phyloP scores from a whole-genome alignment of 805 yeast species.

The Barnettozyma populi region DNA sequence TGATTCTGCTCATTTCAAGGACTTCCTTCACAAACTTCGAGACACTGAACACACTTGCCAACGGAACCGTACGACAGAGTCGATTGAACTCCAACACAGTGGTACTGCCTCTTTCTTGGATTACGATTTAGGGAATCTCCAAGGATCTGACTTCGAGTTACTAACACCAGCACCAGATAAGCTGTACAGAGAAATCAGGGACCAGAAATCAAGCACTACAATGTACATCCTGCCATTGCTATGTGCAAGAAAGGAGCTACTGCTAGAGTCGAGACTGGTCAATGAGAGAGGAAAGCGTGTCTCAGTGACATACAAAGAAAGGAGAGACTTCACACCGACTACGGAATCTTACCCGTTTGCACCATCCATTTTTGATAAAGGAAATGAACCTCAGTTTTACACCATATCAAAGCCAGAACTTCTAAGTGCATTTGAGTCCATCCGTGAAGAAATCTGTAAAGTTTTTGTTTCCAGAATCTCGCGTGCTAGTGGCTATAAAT shows the following conservation, averaged over 20 bases:
- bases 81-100: conserved; percentile 8
- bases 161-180: conserved; percentile 10
- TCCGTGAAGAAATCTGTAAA: conserved; percentile 18
- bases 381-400: conserved; percentile 15
- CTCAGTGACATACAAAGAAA: conserved; percentile 18
- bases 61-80: neutral
- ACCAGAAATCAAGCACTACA: conserved; percentile 18
- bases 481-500: conserved; percentile 21
- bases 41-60: neutral
- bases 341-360: conserved; percentile 21
- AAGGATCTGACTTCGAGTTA: conserved; percentile 17
- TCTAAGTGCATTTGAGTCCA: conserved; percentile 16
- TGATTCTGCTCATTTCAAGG: neutral
- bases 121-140: conserved; percentile 20
- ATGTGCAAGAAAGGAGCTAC: conserved; percentile 19
- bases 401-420: conserved; percentile 18
- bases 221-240: conserved; percentile 17
- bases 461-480: conserved; percentile 18
- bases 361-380: conserved; percentile 14
- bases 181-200: conserved; percentile 18
- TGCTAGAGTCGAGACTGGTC: conserved; percentile 18
- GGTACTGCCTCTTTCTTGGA: conserved; percentile 21
- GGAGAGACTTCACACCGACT: conserved; percentile 16
- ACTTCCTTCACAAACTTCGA: neutral
- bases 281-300: conserved; percentile 20